Evolutionary conservation across 2,329 filamentous ascomycete species (phyloP), one percentile per base, ranked within the genome.

Genomic region (Xylaria multiplex): DNA sequence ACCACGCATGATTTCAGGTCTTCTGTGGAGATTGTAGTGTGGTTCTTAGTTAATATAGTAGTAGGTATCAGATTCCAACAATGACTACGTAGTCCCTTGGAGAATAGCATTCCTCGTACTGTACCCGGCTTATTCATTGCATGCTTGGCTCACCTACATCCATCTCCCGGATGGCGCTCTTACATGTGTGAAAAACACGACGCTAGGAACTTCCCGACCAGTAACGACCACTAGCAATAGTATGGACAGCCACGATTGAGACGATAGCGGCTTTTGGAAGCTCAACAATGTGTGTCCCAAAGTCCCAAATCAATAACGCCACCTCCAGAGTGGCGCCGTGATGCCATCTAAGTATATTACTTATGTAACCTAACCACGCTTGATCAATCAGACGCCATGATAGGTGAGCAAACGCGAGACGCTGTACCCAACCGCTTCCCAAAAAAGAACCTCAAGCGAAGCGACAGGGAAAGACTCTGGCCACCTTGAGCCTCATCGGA

Each of bases 251-350:
- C 56, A 64, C 64, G 54, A 60, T 46, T 24, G 42, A 53, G 46
- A 56, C 40, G 37, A 48, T 52, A 52, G 52, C 62, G 58, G 58
- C 64, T 57, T 43, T 65, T 45, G 11, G 49, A 45, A 32, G 42
- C 58, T 5, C 43, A 61, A 60, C 59, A 59, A 55, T 63, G 56
- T 59, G 53, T 42, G 43, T 53, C n/a, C 48, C 50, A 53, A 53
- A n/a, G 35, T 24, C n/a, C 55, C 54, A 54, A 59, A 54, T 52
- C 22, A 30, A 59, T 24, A 42, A 48, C 63, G 52, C 56, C 57
- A 66, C 62, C 62, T 66, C 62, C 63, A 66, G 50, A 60, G 64
- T 69, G 66, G 66, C 66, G 66, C 48, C 56, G 52, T 57, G 37
- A 49, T 62, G 46, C 56, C 49, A 50, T 46, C 35, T 52, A 52